Conservation (phyloP, 148 eudicot species). For the Mesembryanthemum crystallinum region DNA sequence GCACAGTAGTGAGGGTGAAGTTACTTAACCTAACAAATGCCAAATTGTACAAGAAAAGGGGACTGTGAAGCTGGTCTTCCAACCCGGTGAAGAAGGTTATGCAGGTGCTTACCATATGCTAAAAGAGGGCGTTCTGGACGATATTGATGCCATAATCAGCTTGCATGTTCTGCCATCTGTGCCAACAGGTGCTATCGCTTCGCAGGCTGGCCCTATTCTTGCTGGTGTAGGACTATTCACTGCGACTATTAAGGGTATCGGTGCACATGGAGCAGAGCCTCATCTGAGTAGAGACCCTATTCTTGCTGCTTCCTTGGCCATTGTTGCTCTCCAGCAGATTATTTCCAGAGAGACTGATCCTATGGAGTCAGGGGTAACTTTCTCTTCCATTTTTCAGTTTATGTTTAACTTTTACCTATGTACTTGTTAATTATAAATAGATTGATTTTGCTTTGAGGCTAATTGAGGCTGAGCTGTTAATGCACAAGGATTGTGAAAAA, state of each 20-base stretch:
- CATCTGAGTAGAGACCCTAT: conserved; percentile 59
- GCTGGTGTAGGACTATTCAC: conserved; percentile 63
- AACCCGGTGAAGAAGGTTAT: conserved; percentile 78
- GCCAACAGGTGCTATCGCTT: conserved; percentile 48
- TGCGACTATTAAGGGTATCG: conserved; percentile 50
- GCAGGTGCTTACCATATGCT: conserved; percentile 66
- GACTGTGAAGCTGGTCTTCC: conserved; percentile 68
- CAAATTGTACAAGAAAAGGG: conserved; percentile 33
- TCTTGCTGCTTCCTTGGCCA: conserved; percentile 50
- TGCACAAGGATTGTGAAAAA: too few relatives aligned
- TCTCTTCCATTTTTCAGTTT: neutral
- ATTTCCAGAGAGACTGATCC: conserved; percentile 71
- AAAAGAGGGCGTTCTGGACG: conserved; percentile 51
- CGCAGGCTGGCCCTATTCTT: conserved; percentile 51
- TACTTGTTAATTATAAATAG: too few relatives aligned
- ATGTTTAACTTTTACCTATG: too few relatives aligned
- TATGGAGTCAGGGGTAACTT: conserved; percentile 55
- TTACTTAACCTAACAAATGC: too few relatives aligned
- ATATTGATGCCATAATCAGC: conserved; percentile 49
- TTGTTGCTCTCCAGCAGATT: conserved; percentile 61
- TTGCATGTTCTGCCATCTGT: conserved; percentile 49
- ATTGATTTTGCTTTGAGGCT: too few relatives aligned
- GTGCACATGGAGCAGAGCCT: conserved; percentile 65
- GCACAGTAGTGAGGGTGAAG: neutral
- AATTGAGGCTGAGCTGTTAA: too few relatives aligned